A percentile compares a stretch with the other conserved stretches of the same genome.
Conservation (phyloP, 352 stramenopile genomes). For the Phytophthora cajani region DNA sequence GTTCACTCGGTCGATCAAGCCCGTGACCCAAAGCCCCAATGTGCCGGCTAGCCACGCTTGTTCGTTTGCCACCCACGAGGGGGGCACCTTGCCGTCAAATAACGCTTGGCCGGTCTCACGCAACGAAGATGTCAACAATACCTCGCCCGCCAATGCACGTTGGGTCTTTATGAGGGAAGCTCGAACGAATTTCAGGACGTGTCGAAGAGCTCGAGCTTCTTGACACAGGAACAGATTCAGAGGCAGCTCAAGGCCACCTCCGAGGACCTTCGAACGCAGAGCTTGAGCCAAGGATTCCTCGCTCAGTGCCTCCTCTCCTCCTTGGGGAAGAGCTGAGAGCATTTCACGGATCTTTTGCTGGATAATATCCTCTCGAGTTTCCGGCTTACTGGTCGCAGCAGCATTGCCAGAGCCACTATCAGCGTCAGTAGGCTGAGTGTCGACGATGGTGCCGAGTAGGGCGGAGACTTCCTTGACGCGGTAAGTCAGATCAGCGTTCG, state of each 20-base stretch:
- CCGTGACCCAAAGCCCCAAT: slow-evolving; percentile 74
- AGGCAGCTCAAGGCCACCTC: slow-evolving; percentile 69
- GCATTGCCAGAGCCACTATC: slow-evolving; percentile 20
- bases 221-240: slow-evolving; percentile 84
- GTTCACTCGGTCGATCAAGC: slow-evolving; percentile 58
- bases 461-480: slow-evolving; percentile 78
- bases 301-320: slow-evolving; percentile 56
- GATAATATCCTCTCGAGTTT: slow-evolving; percentile 71
- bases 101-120: slow-evolving; percentile 67
- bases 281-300: slow-evolving; percentile 37
- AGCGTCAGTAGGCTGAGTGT: slow-evolving; percentile 72
- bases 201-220: slow-evolving; percentile 71
- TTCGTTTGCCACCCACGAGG: slow-evolving; percentile 65
- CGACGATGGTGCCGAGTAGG: slow-evolving; percentile 65
- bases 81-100: slow-evolving; percentile 76
- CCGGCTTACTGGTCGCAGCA: slow-evolving; percentile 15
- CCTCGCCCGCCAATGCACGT: slow-evolving; percentile 66
- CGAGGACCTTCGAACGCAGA: slow-evolving; percentile 54
- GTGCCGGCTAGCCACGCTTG: slow-evolving; percentile 76
- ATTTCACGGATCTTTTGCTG: slow-evolving; percentile 69
- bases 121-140: slow-evolving; percentile 59
- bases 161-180: slow-evolving; percentile 60
- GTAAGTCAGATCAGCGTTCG: slow-evolving; percentile 82
- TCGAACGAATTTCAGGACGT: slow-evolving; percentile 61
- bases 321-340: slow-evolving; percentile 48